phyloP scores from a whole-genome alignment of 305 asterid genomes.

The Solanum hybrid region DNA sequence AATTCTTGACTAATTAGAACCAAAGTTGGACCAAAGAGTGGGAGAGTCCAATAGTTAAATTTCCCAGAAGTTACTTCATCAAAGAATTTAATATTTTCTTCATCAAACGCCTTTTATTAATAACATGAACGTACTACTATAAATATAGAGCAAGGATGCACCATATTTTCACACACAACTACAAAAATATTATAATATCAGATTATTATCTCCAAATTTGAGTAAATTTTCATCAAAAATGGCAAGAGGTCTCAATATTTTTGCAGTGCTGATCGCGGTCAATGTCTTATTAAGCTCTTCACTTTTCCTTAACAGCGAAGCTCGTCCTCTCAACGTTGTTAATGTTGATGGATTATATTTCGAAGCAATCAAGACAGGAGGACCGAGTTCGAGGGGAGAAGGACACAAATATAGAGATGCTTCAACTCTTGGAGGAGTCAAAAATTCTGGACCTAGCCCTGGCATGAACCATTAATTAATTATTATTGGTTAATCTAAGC shows the following conservation, averaged over 20 bases:
- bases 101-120: neutral
- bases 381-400: constrained; percentile 32
- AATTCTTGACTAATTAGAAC: neutral
- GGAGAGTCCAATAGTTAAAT: neutral
- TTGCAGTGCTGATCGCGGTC: neutral
- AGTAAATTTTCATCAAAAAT: neutral
- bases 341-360: constrained; percentile 13
- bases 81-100: neutral
- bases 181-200: neutral
- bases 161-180: neutral
- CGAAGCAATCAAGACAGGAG: constrained; percentile 33
- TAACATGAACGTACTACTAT: neutral
- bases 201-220: neutral
- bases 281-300: constrained; percentile 9
- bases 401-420: constrained; percentile 15
- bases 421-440: constrained; percentile 23
- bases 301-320: constrained; percentile 6
- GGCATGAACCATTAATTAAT: constrained; percentile 3
- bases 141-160: neutral
- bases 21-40: neutral
- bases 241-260: constrained; percentile 10
- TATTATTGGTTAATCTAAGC: neutral
- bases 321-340: constrained; percentile 25
- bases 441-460: constrained; percentile 35
- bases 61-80: neutral